Percentiles rank a stretch among this genome's conserved stretches.
Evolutionary conservation across 768 basidiomycete genomes (phyloP).

Genomic region (Rubroboletus satanas): DNA sequence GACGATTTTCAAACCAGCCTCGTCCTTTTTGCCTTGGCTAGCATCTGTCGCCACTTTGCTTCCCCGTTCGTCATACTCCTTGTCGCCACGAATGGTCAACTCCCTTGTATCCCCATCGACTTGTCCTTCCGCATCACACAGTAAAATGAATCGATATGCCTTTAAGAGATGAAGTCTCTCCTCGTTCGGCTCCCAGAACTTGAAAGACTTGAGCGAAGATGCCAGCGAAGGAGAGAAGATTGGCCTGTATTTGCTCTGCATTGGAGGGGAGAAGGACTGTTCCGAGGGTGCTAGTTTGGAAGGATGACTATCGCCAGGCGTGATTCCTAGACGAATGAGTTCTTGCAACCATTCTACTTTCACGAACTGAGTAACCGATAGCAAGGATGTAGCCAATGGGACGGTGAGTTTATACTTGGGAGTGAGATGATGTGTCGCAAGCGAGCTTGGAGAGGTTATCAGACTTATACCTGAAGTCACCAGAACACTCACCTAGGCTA

Average conservation of each 20-base stretch:
- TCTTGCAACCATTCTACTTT: conserved; percentile 67
- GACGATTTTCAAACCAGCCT: conserved; percentile 44
- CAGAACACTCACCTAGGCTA: conserved; percentile 51
- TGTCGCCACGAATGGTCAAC: conserved; percentile 54
- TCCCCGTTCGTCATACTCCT: conserved; percentile 50
- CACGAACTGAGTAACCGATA: conserved; percentile 56
- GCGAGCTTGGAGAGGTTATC: conserved; percentile 39
- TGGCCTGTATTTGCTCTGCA: conserved; percentile 55
- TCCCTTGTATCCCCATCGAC: conserved; percentile 48
- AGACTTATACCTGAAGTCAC: conserved; percentile 47
- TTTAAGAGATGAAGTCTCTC: conserved; percentile 53
- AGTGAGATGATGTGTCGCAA: conserved; percentile 64
- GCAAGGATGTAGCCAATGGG: conserved; percentile 52
- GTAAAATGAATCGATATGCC: conserved; percentile 54
- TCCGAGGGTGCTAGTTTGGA: conserved; percentile 42
- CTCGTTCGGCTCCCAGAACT: conserved; percentile 67
- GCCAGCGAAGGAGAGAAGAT: conserved; percentile 49
- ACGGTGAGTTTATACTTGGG: conserved; percentile 48
- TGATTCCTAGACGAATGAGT: conserved; percentile 48
- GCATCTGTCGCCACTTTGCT: conserved; percentile 46
- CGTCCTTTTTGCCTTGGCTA: conserved; percentile 46
- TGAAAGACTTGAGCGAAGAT: conserved; percentile 45
- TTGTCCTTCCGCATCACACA: conserved; percentile 53
- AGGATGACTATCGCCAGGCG: conserved; percentile 32
- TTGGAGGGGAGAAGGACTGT: conserved; percentile 47